Evolutionary conservation across 805 yeast genomes (phyloP), one percentile per base, ranked within the genome.

Genomic region (Myxozyma geophila): DNA sequence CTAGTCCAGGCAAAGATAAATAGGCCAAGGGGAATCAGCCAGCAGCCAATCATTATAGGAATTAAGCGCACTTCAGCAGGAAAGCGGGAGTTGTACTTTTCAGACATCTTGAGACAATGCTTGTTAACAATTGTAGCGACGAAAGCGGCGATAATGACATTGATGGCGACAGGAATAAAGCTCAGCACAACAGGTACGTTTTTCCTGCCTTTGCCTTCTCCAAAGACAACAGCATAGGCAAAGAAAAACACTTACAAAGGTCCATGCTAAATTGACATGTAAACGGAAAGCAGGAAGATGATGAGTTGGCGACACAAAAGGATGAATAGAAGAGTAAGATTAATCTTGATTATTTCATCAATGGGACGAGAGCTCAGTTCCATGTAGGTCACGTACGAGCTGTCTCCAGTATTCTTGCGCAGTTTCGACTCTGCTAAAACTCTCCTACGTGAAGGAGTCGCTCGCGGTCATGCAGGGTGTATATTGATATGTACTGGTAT

Each of bases 301-400:
- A 81, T 78, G 46, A 76, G 74, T 71, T 80, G 82, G 47, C 72
- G 73, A 54, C 71, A 71, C 10, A 85, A 85, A 72, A 91, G 89
- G 73, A 83, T 85, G 65, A 90, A 76, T 1, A 98, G 97, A 73
- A 96, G 82, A 65, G 84, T 76, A 58, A 92, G 79, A 75, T 92
- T 87, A 37, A 87, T 83, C 70, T 84, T 81, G 67, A 90, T 71
- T 76, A 90, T 76, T 72, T 91, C 92, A 49, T 77, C 80, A 56
- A 90, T 74, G 1, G 88, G 76, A 73, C 88, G 77, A 43, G 95
- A 92, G 67, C 82, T 84, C n/a, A 93, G 89, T 76, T 92, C 97
- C 74, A 88, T 92, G 43, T 79, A 80, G 7, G 83, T 80, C n/a
- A 66, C 68, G 77, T 80, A 81, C 61, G 78, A 73, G 23, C 68